Base-by-base conservation (phyloP, 31 red algal species). In the Odonthalia washingtoniensis region DNA sequence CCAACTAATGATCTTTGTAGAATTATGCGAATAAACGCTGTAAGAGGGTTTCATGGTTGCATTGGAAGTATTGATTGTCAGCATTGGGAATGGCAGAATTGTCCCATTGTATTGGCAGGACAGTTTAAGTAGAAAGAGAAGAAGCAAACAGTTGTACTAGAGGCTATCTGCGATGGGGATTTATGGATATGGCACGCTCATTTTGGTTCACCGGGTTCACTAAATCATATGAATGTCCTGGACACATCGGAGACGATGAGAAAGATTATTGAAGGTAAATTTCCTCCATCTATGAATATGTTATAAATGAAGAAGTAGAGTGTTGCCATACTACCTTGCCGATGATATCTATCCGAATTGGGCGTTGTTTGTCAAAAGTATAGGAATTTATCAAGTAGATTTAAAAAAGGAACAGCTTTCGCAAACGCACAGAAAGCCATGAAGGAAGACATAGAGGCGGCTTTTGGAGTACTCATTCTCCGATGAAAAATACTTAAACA, bases 151-250 rank as follows among this genome's bases (percentile, higher is more conserved):
- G 27, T 88, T 26, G 41, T 26, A 1, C n/a, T 88, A 39, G 85
- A 88, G 60, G 74, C 46, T 1, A 74, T 76, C 3, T 39, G 45
- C 24, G 83, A 86, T 34, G 66, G 60, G 57, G 28, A 74, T 2
- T 46, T 79, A 4, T 88, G 75, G 73, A 78, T 75, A 37, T 88
- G 85, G 85, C 85, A 88, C 60, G 6, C 62, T 34, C n/a, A 31
- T 35, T 88, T 88, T 65, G 85, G 34, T 1, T 41, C 34, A 0
- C 85, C 53, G 9, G 72, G 75, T n/a, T 46, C 57, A 5, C 63
- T 33, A 1, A 88, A 88, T 39, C n/a, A 88, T 35, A 77, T 79
- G 24, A 88, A 79, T 62, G 57, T 88, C 1, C 61, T 88, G 24
- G 64, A 88, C 17, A 27, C 49, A 28, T 78, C 46, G 1, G 6